Base-by-base conservation (phyloP, 805 yeast species). In the Cyberlindnera lachancei region DNA sequence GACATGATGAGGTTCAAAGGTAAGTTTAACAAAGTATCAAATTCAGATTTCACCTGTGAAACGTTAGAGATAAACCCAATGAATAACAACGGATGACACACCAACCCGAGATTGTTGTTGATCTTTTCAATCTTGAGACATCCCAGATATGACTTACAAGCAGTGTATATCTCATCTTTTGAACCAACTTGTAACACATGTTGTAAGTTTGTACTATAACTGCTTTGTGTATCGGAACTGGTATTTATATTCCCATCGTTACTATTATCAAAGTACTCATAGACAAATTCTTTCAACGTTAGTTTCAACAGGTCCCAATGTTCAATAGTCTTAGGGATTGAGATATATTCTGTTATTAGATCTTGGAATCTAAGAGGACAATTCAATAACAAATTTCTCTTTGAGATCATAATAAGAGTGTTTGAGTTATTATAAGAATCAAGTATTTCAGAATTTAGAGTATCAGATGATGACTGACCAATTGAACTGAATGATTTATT, bases 331-430 rank as follows among this genome's bases (percentile, higher is more conserved):
- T 54, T 44, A 10, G 53, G 73, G 12, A 67, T 42, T 29, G 66
- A 58, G 6, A 70, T 50, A 41, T 73, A 72, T 36, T 64, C 66
- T 17, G 65, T 58, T 13, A 75, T 53, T 34, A 73, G 52, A 39
- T 72, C 77, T 29, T 63, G 70, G 36, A 68, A 66, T 26, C 65
- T 66, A 16, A 62, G 45, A 1, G 79, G 76, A 33, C 75, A 67
- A 35, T 63, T 68, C 30, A 71, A 54, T n/a, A 72, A 47, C 16
- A 73, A 44, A 36, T 64, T 66, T 38, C 72, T 63, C 42, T 71
- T 72, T 32, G 68, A 58, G 16, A 73, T 49, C 28, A 61, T 56
- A 30, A 68, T 57, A 23, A 69, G 41, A 31, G 59, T 49, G 15
- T 33, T 27, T 15, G 42, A 30, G 40, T 37, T 41, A 47, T 45